Evolutionary conservation across 805 yeast species (phyloP), one percentile per base, ranked within the genome.

Genomic region (Pichia kluyveri): DNA sequence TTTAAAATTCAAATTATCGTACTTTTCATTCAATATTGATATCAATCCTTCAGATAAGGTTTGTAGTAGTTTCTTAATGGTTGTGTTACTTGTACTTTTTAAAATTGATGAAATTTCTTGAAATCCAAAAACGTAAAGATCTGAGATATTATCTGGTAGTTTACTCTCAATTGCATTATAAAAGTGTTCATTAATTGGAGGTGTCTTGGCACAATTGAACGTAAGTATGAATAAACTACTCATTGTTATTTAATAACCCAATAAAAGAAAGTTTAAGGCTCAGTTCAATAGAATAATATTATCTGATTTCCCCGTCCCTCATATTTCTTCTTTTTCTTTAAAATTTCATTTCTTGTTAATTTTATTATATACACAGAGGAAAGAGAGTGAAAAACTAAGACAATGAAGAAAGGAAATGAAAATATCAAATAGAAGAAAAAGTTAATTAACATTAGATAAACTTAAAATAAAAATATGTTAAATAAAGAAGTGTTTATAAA

Each of bases 81-180:
- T 31, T 2, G 59, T 55, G 8, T 66, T 59, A 42, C 73, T 70
- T 2, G 80, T 69, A 2, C 82, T 80, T 49, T 81, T 81, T 54
- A 80, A 57, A 1, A 80, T 64, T 3, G 80, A 60, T 44, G 82
- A 72, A 11, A 83, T 55, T 59, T 84, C 93, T 60, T 84, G 83
- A 51, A 83, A 76, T 3, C 83, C 88, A 60, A 82, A 78, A 1
- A 75, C 83, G 46, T 74, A 72, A 7, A 82, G 47, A 45, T 73
- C 70, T 0, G 77, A 74, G 32, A 66, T 58, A 36, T 27, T 42
- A 23, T 14, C 45, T 36, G 41, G 58, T 23, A 38, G 42, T 44
- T 34, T 45, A 38, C 17, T 51, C 46, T 2, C 54, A 0, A 72
- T 47, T 9, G 66, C 61, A 3, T 63, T 55, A 1, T 56, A 41